These are phyloP conservation scores for Coniosporium tulheliwenetii DNA, from an alignment of 2,329 filamentous ascomycete genomes.

Conservation along the genomic window DNA sequence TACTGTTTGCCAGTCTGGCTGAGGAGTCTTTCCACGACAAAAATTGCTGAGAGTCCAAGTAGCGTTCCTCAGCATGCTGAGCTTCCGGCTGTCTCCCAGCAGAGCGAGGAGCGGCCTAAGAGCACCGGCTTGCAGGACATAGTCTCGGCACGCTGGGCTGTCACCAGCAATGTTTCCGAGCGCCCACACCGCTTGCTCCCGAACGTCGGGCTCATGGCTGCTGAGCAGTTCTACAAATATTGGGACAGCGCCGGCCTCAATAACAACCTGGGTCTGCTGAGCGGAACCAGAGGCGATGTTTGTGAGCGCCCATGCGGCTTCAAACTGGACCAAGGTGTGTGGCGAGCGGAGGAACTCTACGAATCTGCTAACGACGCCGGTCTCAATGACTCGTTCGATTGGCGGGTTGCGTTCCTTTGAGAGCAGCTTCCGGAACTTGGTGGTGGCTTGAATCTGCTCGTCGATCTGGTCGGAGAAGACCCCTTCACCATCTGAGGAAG, in stretches of 20 bases:
- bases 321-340: constrained; percentile 95
- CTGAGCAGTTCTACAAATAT: constrained; percentile 95
- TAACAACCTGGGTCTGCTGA: constrained; percentile 95
- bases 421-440: constrained; percentile 93
- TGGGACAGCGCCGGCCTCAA: constrained; percentile 92
- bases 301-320: constrained; percentile 96
- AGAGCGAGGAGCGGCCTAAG: constrained; percentile 79
- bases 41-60: constrained; percentile 99
- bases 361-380: constrained; percentile 90
- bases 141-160: constrained; percentile 93
- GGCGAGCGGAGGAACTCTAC: constrained; percentile 97
- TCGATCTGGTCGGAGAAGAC: constrained; percentile 99
- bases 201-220: constrained; percentile 93
- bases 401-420: constrained; percentile 98
- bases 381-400: constrained; percentile 98
- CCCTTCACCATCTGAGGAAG: constrained; percentile 92
- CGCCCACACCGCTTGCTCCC: constrained; percentile 97
- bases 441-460: constrained; percentile 90
- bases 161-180: constrained; percentile 98
- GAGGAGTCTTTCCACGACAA: constrained; percentile 97
- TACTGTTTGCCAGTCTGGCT: constrained; percentile 95
- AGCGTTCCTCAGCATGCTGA: constrained; percentile 97
- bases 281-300: constrained; percentile 98
- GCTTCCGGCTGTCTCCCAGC: constrained; percentile 91
- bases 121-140: constrained; percentile 80